Evolutionary conservation across 495 filamentous ascomycete species (phyloP), one percentile per base, ranked within the genome.

Genomic region (Hyaloscypha variabilis): DNA sequence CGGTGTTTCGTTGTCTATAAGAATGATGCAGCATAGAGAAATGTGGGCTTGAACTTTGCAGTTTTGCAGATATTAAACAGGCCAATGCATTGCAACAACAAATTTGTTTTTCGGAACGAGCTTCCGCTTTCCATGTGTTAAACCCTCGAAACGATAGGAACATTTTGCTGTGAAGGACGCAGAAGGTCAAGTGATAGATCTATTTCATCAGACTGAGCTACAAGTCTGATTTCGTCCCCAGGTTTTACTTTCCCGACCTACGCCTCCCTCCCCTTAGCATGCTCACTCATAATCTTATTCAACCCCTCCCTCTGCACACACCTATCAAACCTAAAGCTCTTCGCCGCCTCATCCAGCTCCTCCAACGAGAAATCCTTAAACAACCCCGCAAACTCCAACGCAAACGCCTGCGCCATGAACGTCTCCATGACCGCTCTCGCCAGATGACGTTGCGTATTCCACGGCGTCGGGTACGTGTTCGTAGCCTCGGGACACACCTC

Each of bases 391-490:
- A 84, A 87, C 71, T 88, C 86, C 70, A 82, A 76, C 60, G 74
- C 75, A 72, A 89, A 76, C 28, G 77, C 82, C 46, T 78, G 77
- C 21, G 78, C 78, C 64, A 89, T 57, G 54, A 86, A 81, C 17
- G 79, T 81, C 66, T 88, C 79, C 24, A 81, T 74, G 8, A 86
- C 76, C 54, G 77, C 72, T 13, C 87, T 77, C 8, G 36, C 54
- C 82, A 89, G 71, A 69, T 88, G 84, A 19, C 84, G 67, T 67
- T 88, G 79, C 24, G 83, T 82, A 25, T 76, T 77, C 87, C 87
- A 89, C 50, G 74, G 65, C 0, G 79, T 80, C 0, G 87, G 86
- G 69, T 88, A 90, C 24, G 62, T 69, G 17, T 69, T 26, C 11
- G 79, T 78, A 36, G 78, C 65, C 67, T 81, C 80, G n/a, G 70